phyloP scores from a whole-genome alignment of 331 rosid genomes.

The Quercus lobata region DNA sequence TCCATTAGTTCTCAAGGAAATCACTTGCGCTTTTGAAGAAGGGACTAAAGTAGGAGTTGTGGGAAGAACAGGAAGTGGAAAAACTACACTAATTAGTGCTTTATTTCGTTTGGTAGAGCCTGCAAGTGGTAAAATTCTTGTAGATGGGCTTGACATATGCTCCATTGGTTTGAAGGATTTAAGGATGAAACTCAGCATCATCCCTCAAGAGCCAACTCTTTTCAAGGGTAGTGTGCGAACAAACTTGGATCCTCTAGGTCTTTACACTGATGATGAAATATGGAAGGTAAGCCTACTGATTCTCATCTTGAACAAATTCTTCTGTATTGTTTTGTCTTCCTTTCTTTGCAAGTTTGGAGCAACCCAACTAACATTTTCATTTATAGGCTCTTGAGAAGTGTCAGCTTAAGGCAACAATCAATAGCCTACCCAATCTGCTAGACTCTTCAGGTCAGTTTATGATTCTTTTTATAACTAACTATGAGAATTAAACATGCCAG shows the following conservation, averaged over 20 bases:
- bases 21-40: conserved; percentile 43
- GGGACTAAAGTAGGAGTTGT: conserved; percentile 50
- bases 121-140: conserved; percentile 28
- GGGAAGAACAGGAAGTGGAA: conserved; percentile 59
- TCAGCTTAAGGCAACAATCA: conserved; percentile 36
- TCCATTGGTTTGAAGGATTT: conserved; percentile 50
- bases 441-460: conserved; percentile 39
- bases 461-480: background rate
- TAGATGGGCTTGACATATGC: conserved; percentile 46
- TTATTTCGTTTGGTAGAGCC: conserved; percentile 55
- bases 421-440: conserved; percentile 33
- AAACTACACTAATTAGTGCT: conserved; percentile 51
- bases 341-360: background rate
- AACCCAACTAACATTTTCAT: background rate
- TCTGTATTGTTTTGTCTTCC: background rate
- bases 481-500: background rate
- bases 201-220: conserved; percentile 64
- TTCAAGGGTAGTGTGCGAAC: conserved; percentile 47
- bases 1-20: conserved; percentile 40
- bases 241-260: conserved; percentile 55
- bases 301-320: background rate
- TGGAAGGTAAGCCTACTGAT: conserved; percentile 36
- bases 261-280: conserved; percentile 44
- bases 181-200: conserved; percentile 47
- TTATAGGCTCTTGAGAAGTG: conserved; percentile 47